Base-by-base conservation (phyloP, 495 filamentous ascomycete genomes). In the Xylaria flabelliformis region DNA sequence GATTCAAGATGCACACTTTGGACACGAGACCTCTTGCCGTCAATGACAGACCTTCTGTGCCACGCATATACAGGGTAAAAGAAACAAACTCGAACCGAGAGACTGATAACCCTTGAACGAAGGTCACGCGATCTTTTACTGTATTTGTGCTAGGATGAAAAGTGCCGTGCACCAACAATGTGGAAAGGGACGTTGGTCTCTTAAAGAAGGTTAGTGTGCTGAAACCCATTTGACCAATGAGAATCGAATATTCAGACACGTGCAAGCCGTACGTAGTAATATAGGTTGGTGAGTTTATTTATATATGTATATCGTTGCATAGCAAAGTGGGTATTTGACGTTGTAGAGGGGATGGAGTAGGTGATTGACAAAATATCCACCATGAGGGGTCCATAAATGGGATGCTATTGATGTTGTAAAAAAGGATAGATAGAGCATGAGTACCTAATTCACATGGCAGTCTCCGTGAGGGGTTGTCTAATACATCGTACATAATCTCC, bases 101-200 rank as follows among this genome's bases (percentile, higher is more conserved):
- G n/a, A 62, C 21, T 44, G 59, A 63, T 44, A 44, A 10, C 39
- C 29, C 34, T 63, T 63, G n/a, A 17, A 39, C 1, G 15, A 8
- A 42, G 21, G 61, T 42, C 61, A 64, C 61, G 39, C 61, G 61
- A 64, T 26, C 36, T 29, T 29, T 44, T 64, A 64, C 58, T 61
- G 21, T n/a, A 64, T 44, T 24, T 13, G 39, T 19, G 34, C 1
- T 5, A 24, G 15, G 39, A 7, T 63, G 26, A 10, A 34, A 44
- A 26, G 61, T 61, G 6, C 58, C 58, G 10, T 61, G n/a, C 58
- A 2, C 32, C n/a, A 39, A 19, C 15, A 9, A 62, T 44, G 39
- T 9, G 21, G 21, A 34, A 64, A 44, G 12, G 15, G 39, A 44
- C 3, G 39, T 42, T 32, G 36, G 36, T 24, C 29, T 42, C 39